Conservation (phyloP, 305 asterid genomes). For the Lippia alba region DNA sequence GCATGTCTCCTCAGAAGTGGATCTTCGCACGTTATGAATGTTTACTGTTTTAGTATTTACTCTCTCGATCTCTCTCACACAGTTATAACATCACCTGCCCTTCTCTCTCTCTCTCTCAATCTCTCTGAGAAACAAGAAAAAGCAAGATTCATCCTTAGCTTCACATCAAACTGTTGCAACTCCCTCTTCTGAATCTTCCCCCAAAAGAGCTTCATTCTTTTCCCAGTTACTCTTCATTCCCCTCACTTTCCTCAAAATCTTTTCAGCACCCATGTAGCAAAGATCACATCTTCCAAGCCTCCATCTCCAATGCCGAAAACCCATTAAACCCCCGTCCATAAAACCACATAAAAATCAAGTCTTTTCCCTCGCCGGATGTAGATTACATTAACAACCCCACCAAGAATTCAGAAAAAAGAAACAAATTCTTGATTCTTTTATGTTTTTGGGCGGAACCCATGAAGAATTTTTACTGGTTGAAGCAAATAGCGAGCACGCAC, state of each 20-base stretch:
- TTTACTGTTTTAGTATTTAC: slow-evolving; percentile 33
- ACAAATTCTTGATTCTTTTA: slow-evolving; percentile 11
- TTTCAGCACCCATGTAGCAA: background rate
- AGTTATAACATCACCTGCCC: slow-evolving; percentile 28
- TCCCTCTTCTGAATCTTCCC: slow-evolving; percentile 9
- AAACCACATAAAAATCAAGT: slow-evolving; percentile 25
- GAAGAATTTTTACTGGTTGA: slow-evolving; percentile 77
- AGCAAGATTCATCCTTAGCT: background rate
- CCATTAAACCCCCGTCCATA: slow-evolving; percentile 6
- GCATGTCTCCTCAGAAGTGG: slow-evolving; percentile 87
- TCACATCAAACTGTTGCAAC: slow-evolving; percentile 12
- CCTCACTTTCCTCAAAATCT: slow-evolving; percentile 12
- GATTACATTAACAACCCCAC: background rate
- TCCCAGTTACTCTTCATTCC: background rate
- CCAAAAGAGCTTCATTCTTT: background rate
- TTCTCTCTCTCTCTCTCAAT: slow-evolving; percentile 11
- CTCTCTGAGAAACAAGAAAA: background rate
- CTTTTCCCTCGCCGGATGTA: background rate
- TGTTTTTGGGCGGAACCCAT: slow-evolving; percentile 50
- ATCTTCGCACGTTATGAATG: slow-evolving; percentile 87
- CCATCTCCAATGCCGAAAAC: slow-evolving; percentile 14
- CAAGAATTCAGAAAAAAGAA: background rate
- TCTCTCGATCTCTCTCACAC: slow-evolving; percentile 25
- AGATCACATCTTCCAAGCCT: slow-evolving; percentile 5
- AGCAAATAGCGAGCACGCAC: slow-evolving; percentile 68